Percentiles rank a stretch among this genome's conserved stretches.
Conservation (phyloP, 768 basidiomycete species). For the Chalciporus chontae region DNA sequence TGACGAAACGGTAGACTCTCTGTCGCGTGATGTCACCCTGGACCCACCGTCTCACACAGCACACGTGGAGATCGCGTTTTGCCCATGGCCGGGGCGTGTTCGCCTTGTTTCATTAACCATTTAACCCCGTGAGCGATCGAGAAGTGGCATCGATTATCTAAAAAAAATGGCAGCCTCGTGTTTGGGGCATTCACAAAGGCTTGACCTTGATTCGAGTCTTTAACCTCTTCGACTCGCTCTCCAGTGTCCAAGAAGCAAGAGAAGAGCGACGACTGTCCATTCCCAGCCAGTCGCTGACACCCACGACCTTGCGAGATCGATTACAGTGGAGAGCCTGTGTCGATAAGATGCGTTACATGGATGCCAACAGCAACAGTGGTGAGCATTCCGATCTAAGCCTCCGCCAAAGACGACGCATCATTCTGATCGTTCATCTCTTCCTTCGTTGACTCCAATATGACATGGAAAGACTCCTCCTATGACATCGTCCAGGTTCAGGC, state of each 20-base stretch:
- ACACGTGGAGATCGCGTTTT: conserved; percentile 8
- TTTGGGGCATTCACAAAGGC: conserved; percentile 20
- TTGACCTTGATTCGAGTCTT: conserved; percentile 6
- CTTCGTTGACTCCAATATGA: conserved; percentile 8
- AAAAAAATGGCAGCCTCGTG: conserved; percentile 26
- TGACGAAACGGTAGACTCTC: not conserved
- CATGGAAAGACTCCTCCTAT: conserved; percentile 30
- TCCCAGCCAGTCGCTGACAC: not conserved
- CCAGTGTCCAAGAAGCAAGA: not conserved
- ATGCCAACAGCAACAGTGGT: conserved; percentile 29
- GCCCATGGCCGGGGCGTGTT: not conserved
- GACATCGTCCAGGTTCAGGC: conserved; percentile 25
- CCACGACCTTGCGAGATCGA: not conserved
- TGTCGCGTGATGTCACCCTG: not conserved
- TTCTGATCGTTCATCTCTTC: conserved; percentile 13
- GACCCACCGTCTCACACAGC: not conserved
- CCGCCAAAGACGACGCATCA: not conserved
- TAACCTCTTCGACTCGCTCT: not conserved
- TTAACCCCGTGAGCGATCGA: conserved; percentile 17
- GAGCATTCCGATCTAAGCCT: conserved; percentile 7
- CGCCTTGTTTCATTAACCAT: conserved; percentile 7
- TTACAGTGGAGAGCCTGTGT: not conserved
- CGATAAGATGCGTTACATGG: conserved; percentile 22
- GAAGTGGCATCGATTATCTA: conserved; percentile 25
- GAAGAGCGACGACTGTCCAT: not conserved